Evolutionary conservation across 2,329 filamentous ascomycete genomes (phyloP), one percentile per base, ranked within the genome.

Genomic region (Pseudogymnoascus sp.): DNA sequence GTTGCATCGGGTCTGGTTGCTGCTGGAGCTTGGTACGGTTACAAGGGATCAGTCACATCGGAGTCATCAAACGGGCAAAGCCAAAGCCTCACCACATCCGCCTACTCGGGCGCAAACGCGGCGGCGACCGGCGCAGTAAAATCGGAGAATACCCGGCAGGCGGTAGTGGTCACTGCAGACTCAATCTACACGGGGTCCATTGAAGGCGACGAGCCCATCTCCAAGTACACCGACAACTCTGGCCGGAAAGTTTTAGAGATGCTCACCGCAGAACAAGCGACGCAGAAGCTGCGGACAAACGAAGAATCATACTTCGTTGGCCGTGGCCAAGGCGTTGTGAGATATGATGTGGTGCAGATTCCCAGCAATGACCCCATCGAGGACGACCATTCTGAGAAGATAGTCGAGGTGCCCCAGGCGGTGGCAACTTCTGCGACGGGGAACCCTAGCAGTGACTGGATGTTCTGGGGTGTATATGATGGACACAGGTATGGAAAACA

Each of bases 381-480:
- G 77, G 94, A 99, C 71, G 95, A 99, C 72, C 94, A 99, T 72
- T 90, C 92, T 60, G 94, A 99, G 78, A 96, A 96, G 82, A 97
- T 97, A 70, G 91, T 99, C 55, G 91, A 97, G 75, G 85, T 97
- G 7, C 89, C 91, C 4, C 81, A 82, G 61, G 80, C 79, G 59
- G 78, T 83, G 39, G 80, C 76, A 70, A 66, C 35, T 71, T 70
- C 25, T 69, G 71, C 21, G 69, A 73, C 35, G 74, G 81, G 41
- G 7, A 80, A 82, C 13, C 67, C 80, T 15, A 85, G 81, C 63
- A 90, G 84, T 65, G 95, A 99, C 75, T 99, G 94, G 94, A 97
- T 97, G 92, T 99, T 99, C 75, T 99, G 95, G 94, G 94, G 92
- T 63, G 92, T 99, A 15, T 99, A 97, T 75, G 94, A 99, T 72